Evolutionary conservation across 208 protist species (phyloP), one percentile per base, ranked within the genome.

Genomic region (Crithidia bombi): DNA sequence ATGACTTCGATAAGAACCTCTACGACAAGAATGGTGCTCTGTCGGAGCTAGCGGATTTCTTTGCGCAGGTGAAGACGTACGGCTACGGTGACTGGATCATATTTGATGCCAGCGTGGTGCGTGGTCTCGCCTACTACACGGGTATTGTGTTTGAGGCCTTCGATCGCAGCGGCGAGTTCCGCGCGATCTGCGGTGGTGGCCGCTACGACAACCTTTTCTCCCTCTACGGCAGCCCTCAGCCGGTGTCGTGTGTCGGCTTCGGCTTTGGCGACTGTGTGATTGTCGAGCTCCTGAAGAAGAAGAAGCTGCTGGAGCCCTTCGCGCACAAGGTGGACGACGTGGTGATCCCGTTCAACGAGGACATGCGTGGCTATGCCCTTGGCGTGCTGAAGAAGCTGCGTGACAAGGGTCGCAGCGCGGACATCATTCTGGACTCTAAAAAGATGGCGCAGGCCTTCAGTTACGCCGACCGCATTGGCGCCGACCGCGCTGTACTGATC

Each of bases 181-280:
- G 97, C 57, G 97, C 97, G 32, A 90, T 99, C 58, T 98, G 82
- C 82, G 97, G 97, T 36, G 97, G 97, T 25, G 97, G 97, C 35
- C 86, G 97, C 33, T 99, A 99, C 82, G 96, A 99, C 86, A 89
- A 89, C 49, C 87, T 98, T 19, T 83, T 98, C 46, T 90, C 86
- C 28, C 94, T 94, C 30, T 98, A 98, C 82, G 94, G 94, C 51
- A 93, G 91, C 66, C 91, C 91, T 23, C 82, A 90, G 64, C 81
- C 91, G n/a, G 83, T 98, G 35, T 87, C 94, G 9, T 96, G 95
- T 62, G 94, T 81, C 57, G 96, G 97, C 43, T 98, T 98, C 65
- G 97, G 97, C 54, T 98, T 98, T 66, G 97, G 97, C 36, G 97
- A 98, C 78, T 98, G 94, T 64, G 97, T 98, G 5, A 98, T 98